phyloP scores from a whole-genome alignment of 345 rosid genomes.

The Viola odorata region DNA sequence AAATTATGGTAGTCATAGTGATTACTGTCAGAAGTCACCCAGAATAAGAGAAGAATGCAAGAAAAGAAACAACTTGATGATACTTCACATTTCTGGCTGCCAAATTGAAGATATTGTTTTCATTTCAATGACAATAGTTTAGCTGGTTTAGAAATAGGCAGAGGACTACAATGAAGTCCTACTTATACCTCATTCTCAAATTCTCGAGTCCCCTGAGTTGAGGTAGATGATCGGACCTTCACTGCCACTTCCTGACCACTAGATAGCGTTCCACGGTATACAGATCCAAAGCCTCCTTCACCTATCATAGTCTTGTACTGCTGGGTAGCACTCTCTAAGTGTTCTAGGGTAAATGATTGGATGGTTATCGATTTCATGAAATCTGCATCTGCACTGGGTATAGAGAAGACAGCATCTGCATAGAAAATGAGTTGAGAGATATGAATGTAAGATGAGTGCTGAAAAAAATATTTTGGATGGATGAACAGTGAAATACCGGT shows the following conservation, averaged over 20 bases:
- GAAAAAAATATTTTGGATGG: no score
- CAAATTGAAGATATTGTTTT: neutral
- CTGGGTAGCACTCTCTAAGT: conserved; percentile 43
- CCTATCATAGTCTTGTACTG: conserved; percentile 31
- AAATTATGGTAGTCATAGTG: no score
- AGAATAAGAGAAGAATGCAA: neutral
- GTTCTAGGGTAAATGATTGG: conserved; percentile 35
- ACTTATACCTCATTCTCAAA: conserved; percentile 28
- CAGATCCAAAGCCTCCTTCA: conserved; percentile 32
- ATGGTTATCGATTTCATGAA: conserved; percentile 38
- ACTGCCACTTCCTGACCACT: conserved; percentile 32
- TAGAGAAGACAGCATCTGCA: conserved; percentile 50
- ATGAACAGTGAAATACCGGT: no score
- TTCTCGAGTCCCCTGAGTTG: conserved; percentile 30
- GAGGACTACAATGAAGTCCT: neutral
- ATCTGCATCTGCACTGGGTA: conserved; percentile 32
- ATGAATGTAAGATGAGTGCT: no score
- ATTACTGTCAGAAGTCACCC: no score
- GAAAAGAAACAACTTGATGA: neutral
- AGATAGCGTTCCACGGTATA: conserved; percentile 20
- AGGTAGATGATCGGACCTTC: conserved; percentile 31
- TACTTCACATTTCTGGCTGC: neutral
- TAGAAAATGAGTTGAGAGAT: neutral
- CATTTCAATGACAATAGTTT: neutral
- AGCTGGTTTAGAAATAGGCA: neutral